Evolutionary conservation across 2,329 filamentous ascomycete genomes (phyloP), one percentile per base, ranked within the genome.

Genomic region (Leptographium galeiforme): DNA sequence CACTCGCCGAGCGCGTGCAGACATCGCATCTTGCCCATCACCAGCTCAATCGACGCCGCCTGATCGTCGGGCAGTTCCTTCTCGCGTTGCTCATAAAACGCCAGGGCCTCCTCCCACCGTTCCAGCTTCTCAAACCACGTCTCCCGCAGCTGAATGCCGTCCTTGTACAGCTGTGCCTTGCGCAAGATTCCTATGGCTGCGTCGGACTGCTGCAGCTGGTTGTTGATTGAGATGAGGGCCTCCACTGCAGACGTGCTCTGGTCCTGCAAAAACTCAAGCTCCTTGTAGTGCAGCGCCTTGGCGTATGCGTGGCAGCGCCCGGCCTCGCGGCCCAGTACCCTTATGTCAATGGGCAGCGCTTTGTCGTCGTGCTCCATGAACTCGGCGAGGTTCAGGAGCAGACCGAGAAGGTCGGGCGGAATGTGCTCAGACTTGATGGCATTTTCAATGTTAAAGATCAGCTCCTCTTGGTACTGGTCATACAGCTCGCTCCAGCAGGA

Each of bases 281-380:
- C 93, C 66, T 99, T 99, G 72, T 98, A 99, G 64, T 99, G 93
- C 41, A 99, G 74, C 11, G 93, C 93, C 69, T 99, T 99, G 38
- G 93, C 93, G 65, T 95, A 98, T 6, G 93, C 94, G 67, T 99
- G 93, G 61, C 94, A 98, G 62, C 94, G 91, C 19, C 87, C 91
- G 49, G 93, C 93, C 66, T 97, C 95, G 64, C 91, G 86, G 36
- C 94, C 94, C 12, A 98, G 77, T 11, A 93, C 89, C 49, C 93
- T 78, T 58, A 99, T 96, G 64, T 99, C 94, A 57, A 99, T 98
- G 2, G 93, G 93, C 51, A 99, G 73, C 14, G 94, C 91, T 68
- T 98, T 98, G 67, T 99, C 93, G 62, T 98, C 94, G 63, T 98
- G 93, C 66, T 99, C 93, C 93, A 99, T 99, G 67, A 98, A 99